Percentiles rank a stretch among this genome's conserved stretches.
Evolutionary conservation across 495 filamentous ascomycete species (phyloP).

Genomic region (Aspergillus nidulans): DNA sequence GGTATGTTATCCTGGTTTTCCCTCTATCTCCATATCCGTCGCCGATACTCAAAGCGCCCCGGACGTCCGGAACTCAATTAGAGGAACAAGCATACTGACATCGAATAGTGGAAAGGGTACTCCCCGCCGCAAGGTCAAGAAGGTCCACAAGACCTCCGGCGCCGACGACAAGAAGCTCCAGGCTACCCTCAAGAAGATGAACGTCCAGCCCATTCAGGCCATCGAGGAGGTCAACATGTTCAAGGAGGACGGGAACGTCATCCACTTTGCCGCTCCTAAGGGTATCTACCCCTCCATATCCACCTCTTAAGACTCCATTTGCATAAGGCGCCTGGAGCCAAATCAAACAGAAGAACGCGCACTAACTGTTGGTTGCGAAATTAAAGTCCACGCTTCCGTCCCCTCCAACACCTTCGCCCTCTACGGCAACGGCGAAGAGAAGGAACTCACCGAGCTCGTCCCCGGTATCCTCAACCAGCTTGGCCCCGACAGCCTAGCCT

Average conservation of each 20-base stretch:
- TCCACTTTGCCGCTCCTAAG: conserved; percentile 96
- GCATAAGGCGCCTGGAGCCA: too few relatives aligned
- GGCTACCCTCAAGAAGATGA: conserved; percentile 88
- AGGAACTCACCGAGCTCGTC: conserved; percentile 98
- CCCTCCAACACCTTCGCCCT: conserved; percentile 98
- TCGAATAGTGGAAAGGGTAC: conserved; percentile 87
- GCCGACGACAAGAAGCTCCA: conserved; percentile 99
- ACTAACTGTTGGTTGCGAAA: neutral
- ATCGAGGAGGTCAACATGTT: conserved; percentile 99
- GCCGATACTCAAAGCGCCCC: neutral
- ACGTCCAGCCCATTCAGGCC: conserved; percentile 93
- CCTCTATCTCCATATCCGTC: neutral
- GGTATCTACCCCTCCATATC: conserved; percentile 56
- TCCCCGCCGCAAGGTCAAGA: conserved; percentile 96
- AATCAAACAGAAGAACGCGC: neutral
- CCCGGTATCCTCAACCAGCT: conserved; percentile 99
- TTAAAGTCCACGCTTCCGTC: conserved; percentile 89
- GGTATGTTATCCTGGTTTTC: conserved; percentile 18
- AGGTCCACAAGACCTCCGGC: conserved; percentile 82
- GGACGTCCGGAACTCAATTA: neutral
- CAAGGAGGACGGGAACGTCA: conserved; percentile 99
- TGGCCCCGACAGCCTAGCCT: conserved; percentile 95
- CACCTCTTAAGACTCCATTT: too few relatives aligned
- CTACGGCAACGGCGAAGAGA: conserved; percentile 98
- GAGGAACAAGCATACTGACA: neutral